Percentiles rank a stretch among this genome's conserved stretches.
Evolutionary conservation across 2,329 filamentous ascomycete genomes (phyloP).

Genomic region (Hymenoscyphus occultus): DNA sequence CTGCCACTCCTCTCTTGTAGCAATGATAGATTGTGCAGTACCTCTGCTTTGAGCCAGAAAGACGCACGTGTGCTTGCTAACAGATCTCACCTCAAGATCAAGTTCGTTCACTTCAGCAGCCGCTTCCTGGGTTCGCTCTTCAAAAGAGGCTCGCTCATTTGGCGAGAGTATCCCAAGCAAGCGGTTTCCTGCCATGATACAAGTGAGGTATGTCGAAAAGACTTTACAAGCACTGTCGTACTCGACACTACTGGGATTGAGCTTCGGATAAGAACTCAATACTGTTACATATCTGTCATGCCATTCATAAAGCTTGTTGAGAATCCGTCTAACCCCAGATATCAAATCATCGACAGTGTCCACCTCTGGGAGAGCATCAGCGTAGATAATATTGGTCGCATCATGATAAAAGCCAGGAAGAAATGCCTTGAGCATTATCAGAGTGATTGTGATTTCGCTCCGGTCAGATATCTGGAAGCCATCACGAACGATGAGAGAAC

Average conservation of each 20-base stretch:
- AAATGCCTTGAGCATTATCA: constrained; percentile 28
- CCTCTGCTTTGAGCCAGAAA: constrained; percentile 27
- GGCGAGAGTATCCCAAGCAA: constrained; percentile 23
- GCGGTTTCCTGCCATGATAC: constrained; percentile 28
- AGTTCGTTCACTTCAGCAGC: constrained; percentile 34
- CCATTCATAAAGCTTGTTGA: constrained; percentile 23
- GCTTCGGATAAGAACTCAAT: constrained; percentile 7
- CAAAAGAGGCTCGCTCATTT: constrained; percentile 26
- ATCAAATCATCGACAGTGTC: constrained; percentile 12
- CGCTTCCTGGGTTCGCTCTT: constrained; percentile 32
- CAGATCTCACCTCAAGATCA: constrained; percentile 26
- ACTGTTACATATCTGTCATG: constrained; percentile 13
- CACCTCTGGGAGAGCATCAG: neutral
- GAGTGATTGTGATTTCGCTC: constrained; percentile 25
- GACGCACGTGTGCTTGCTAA: constrained; percentile 15
- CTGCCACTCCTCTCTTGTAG: constrained; percentile 5
- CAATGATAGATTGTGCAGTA: constrained; percentile 14
- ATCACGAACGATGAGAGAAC: constrained; percentile 23
- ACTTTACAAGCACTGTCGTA: constrained; percentile 27
- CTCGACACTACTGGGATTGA: constrained; percentile 19
- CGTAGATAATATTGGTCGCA: constrained; percentile 24
- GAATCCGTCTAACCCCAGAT: constrained; percentile 15
- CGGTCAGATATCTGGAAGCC: constrained; percentile 23
- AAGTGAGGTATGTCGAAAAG: constrained; percentile 31
- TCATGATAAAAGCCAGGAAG: constrained; percentile 36